Evolutionary conservation across 1,284 basidiomycete species (phyloP).

Genomic region (Anthracocystis panici-leucophaei): DNA sequence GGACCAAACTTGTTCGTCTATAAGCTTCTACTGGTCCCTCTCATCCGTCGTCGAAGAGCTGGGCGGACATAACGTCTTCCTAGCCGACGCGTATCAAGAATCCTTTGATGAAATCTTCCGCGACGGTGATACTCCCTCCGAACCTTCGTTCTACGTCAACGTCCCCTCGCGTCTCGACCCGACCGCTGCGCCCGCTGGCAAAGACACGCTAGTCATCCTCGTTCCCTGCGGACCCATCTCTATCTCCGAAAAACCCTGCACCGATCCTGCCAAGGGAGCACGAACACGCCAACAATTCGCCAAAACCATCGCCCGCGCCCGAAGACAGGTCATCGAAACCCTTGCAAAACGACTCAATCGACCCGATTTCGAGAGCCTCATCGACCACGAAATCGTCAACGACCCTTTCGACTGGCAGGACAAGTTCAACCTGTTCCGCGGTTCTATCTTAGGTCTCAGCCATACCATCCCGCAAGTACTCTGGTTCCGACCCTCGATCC

Average conservation of each 20-base stretch:
- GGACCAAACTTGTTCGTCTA: constrained; percentile 72
- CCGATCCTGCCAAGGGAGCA: constrained; percentile 46
- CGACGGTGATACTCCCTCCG: constrained; percentile 72
- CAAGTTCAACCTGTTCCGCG: constrained; percentile 70
- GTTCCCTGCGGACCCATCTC: constrained; percentile 70
- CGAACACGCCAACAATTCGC: constrained; percentile 49
- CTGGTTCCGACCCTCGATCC: constrained; percentile 68
- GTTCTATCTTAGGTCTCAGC: constrained; percentile 70
- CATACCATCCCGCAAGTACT: constrained; percentile 70
- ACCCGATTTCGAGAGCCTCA: constrained; percentile 55
- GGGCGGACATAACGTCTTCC: constrained; percentile 72
- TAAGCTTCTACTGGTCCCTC: constrained; percentile 74
- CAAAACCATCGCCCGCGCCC: constrained; percentile 39
- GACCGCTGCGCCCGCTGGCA: constrained; percentile 69
- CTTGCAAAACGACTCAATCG: constrained; percentile 53
- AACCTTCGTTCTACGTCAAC: constrained; percentile 74
- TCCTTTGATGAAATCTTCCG: constrained; percentile 74
- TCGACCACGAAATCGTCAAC: constrained; percentile 58
- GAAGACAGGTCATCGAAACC: constrained; percentile 58
- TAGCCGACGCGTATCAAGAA: constrained; percentile 71
- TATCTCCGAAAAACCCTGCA: constrained; percentile 47
- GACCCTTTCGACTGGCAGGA: constrained; percentile 70
- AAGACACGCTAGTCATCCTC: constrained; percentile 70
- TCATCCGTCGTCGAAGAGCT: constrained; percentile 71
- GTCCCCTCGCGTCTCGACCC: constrained; percentile 72